phyloP scores from a whole-genome alignment of 2,329 filamentous ascomycete species.

The Epichloe festucae region DNA sequence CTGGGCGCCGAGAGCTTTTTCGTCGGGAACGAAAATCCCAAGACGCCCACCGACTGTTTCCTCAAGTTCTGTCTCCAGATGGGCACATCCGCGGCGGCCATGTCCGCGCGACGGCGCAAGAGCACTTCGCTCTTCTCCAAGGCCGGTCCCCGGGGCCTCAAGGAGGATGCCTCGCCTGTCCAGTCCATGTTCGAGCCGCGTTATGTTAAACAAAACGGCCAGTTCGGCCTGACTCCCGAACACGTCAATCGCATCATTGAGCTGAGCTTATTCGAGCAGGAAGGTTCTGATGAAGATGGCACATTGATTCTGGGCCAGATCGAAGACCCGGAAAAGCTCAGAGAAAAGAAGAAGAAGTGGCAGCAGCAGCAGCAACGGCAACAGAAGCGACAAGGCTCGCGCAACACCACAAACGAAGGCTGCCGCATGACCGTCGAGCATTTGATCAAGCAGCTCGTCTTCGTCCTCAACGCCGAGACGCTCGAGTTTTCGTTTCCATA shows the following conservation, averaged over 20 bases:
- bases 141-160: slow-evolving; percentile 15
- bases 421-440: slow-evolving; percentile 9
- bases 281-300: slow-evolving; percentile 10
- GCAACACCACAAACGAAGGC: not conserved
- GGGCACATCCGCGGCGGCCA: slow-evolving; percentile 18
- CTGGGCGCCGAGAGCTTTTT: slow-evolving; percentile 23
- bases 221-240: not conserved
- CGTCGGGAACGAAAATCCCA: slow-evolving; percentile 20
- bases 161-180: slow-evolving; percentile 16
- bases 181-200: slow-evolving; percentile 20
- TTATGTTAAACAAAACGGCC: not conserved
- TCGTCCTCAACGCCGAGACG: slow-evolving; percentile 23
- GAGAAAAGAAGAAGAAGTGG: slow-evolving; percentile 3
- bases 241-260: slow-evolving; percentile 1
- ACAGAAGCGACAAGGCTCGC: not conserved
- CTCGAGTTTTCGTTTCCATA: slow-evolving; percentile 28
- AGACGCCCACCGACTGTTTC: slow-evolving; percentile 18
- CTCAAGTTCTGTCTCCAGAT: slow-evolving; percentile 25
- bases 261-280: not conserved
- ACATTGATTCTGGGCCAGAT: slow-evolving; percentile 7
- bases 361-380: not conserved
- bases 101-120: not conserved
- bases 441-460: slow-evolving; percentile 19
- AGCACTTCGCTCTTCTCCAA: slow-evolving; percentile 10
- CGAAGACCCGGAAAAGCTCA: slow-evolving; percentile 9